Conservation (phyloP, 345 rosid species). For the Hibiscus mutabilis region DNA sequence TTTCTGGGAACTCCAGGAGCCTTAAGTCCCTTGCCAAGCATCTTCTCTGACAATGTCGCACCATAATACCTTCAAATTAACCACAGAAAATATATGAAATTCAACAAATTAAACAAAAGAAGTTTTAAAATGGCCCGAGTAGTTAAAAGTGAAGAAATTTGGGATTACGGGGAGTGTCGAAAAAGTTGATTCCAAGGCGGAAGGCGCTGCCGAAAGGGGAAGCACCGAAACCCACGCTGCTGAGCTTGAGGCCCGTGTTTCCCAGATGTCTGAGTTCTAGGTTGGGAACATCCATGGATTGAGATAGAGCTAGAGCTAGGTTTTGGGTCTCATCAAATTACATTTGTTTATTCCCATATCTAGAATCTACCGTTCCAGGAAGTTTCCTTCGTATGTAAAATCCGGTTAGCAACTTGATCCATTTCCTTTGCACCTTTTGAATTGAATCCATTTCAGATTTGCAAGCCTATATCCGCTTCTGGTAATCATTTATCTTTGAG, state of each 20-base stretch:
- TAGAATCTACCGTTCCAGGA: too few species aligned
- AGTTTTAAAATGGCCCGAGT: background rate
- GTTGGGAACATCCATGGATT: conserved; percentile 22
- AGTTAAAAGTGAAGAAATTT: too few species aligned
- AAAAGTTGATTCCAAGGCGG: conserved; percentile 83
- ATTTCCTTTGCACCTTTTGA: too few species aligned
- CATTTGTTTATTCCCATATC: too few species aligned
- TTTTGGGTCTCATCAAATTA: background rate
- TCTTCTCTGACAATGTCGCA: conserved; percentile 78
- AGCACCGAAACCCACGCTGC: conserved; percentile 83
- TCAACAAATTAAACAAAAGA: background rate
- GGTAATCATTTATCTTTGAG: too few species aligned
- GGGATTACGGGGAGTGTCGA: conserved; percentile 88
- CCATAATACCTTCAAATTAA: conserved; percentile 47
- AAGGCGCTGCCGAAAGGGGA: conserved; percentile 77
- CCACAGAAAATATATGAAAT: background rate
- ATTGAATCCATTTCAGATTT: too few species aligned
- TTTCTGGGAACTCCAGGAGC: conserved; percentile 59
- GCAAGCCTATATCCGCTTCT: too few species aligned
- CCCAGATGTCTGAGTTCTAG: conserved; percentile 59
- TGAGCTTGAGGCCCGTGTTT: conserved; percentile 58
- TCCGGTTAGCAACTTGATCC: too few species aligned
- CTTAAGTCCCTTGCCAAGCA: conserved; percentile 77
- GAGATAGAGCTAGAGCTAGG: background rate
- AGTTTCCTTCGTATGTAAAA: too few species aligned